A percentile compares a stretch with the other conserved stretches of the same genome.
These are phyloP conservation scores for Ophioceras dolichostomum DNA, from an alignment of 2,329 filamentous ascomycete genomes.

Conservation along the genomic window DNA sequence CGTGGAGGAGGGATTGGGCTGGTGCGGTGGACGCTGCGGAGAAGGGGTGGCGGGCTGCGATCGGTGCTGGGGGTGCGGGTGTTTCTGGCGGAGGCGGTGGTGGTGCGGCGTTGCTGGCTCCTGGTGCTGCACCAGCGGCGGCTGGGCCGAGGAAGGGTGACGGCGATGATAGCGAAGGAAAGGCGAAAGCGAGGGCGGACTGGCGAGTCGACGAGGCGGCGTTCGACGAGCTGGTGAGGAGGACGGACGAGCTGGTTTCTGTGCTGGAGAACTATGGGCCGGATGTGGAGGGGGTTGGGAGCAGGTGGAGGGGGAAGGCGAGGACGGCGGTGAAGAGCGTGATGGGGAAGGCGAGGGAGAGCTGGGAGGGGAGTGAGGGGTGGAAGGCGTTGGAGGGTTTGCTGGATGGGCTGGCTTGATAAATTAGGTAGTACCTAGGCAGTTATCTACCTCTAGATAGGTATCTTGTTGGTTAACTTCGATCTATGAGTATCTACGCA, in stretches of 20 bases:
- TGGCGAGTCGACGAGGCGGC: conserved; percentile 47
- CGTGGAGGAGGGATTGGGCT: conserved; percentile 58
- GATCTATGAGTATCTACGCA: no score
- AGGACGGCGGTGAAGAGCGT: conserved; percentile 74
- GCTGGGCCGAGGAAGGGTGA: conserved; percentile 9
- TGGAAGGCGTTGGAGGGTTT: conserved; percentile 49
- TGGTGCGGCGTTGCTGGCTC: conserved; percentile 24
- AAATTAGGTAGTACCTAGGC: no score
- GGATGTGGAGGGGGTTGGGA: conserved; percentile 54
- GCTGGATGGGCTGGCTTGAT: conserved; percentile 44
- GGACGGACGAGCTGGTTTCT: conserved; percentile 72
- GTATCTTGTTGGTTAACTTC: no score
- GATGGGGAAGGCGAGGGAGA: conserved; percentile 67
- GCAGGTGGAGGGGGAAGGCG: conserved; percentile 81
- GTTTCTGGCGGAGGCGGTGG: conserved; percentile 11
- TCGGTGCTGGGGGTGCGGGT: conserved; percentile 34
- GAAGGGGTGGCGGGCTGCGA: conserved; percentile 73
- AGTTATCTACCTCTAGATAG: no score
- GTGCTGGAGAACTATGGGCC: conserved; percentile 70
- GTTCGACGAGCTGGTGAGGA: conserved; percentile 62
- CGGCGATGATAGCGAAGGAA: conserved; percentile 4
- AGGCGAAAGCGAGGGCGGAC: conserved; percentile 26
- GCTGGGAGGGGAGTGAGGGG: conserved; percentile 65
- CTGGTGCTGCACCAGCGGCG: no score
- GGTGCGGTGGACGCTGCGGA: conserved; percentile 75